Conservation (phyloP, 352 stramenopile genomes). For the Nothophytophthora sp. region DNA sequence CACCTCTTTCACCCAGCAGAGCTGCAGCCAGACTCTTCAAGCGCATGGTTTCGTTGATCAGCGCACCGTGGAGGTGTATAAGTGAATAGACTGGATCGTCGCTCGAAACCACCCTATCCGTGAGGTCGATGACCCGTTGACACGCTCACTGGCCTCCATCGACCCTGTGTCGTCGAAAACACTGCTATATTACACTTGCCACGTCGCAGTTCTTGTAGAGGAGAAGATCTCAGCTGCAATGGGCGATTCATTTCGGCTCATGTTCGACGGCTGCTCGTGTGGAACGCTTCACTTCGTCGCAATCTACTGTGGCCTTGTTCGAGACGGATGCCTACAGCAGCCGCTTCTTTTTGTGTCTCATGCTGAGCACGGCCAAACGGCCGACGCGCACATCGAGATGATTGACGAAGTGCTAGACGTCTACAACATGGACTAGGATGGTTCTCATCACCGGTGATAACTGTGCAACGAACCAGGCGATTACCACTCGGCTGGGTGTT, state of each 20-base stretch:
- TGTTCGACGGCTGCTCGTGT: constrained; percentile 12
- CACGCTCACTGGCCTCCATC: neutral
- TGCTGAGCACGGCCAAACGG: constrained; percentile 7
- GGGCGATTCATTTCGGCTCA: constrained; percentile 7
- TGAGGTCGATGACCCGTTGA: constrained; percentile 10
- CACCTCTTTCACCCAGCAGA: too few relatives aligned
- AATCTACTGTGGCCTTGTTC: neutral
- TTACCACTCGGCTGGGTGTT: neutral
- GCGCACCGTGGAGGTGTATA: neutral
- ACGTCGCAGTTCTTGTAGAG: neutral
- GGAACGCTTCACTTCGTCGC: constrained; percentile 8
- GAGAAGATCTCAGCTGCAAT: neutral
- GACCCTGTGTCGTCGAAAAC: neutral
- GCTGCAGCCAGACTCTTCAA: too few relatives aligned
- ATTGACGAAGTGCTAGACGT: too few relatives aligned
- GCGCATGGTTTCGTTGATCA: constrained; percentile 2
- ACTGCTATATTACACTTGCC: neutral
- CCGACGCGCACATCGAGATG: constrained; percentile 5
- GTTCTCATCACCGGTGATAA: constrained; percentile 5
- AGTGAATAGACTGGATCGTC: constrained; percentile 8
- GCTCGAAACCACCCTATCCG: constrained; percentile 4
- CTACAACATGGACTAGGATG: neutral
- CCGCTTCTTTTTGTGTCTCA: constrained; percentile 5
- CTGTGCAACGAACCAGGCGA: constrained; percentile 4
- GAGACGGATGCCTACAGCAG: neutral